Evolutionary conservation across 306 rosid species (phyloP).

Genomic region (Ammopiptanthus mongolicus): DNA sequence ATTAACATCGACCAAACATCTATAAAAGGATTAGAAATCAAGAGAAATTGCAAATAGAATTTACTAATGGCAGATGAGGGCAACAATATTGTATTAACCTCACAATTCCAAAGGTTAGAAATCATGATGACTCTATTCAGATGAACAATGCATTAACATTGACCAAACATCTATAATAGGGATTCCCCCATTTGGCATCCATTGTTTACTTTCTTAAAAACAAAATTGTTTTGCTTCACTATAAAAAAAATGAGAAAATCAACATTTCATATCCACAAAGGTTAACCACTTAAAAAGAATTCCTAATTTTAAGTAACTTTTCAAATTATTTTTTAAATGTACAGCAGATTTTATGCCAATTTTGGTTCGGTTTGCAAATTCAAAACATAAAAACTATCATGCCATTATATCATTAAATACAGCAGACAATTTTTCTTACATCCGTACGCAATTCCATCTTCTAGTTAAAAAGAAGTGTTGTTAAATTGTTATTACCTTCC

Average conservation of each 20-base stretch:
- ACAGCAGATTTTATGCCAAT: neutral
- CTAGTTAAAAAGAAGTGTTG: neutral
- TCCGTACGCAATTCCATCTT: neutral
- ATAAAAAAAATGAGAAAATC: neutral
- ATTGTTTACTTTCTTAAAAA: neutral
- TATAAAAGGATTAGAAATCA: no score
- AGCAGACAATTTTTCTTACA: neutral
- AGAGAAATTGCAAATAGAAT: neutral
- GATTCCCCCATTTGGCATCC: neutral
- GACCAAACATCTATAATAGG: no score
- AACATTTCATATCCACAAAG: constrained; percentile 1
- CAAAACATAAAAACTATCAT: neutral
- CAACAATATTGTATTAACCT: neutral
- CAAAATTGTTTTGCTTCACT: no score
- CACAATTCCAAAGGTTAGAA: neutral
- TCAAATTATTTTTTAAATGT: neutral
- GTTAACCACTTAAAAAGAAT: neutral
- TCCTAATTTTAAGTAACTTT: neutral
- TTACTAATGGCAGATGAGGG: no score
- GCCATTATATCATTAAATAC: neutral
- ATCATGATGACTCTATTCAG: no score
- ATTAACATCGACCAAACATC: neutral
- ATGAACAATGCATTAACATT: no score
- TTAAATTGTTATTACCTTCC: neutral
- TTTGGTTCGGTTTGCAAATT: neutral